Evolutionary conservation across 768 basidiomycete genomes (phyloP).

Genomic region (Mycena epipterygia): DNA sequence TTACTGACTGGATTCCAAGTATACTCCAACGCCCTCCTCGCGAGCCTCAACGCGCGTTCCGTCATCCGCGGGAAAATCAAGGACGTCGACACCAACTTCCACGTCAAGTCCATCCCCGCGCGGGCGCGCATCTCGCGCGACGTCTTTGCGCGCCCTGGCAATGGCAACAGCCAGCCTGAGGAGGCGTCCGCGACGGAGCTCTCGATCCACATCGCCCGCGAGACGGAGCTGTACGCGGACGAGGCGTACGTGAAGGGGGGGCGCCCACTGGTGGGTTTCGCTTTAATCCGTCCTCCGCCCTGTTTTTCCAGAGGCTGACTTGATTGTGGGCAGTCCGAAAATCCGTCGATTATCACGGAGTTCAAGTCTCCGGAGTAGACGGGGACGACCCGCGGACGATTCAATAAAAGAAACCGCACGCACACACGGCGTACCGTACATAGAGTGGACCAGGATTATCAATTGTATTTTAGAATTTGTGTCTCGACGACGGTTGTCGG

Average conservation of each 20-base stretch:
- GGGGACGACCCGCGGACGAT: too few relatives aligned
- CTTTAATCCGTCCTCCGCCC: background rate
- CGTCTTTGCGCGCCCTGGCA: background rate
- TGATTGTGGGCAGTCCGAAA: too few relatives aligned
- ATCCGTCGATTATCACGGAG: too few relatives aligned
- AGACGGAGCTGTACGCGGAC: background rate
- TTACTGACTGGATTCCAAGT: slow-evolving; percentile 25
- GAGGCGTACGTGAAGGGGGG: background rate
- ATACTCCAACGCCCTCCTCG: slow-evolving; percentile 46
- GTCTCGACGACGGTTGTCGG: too few relatives aligned
- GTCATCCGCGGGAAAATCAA: slow-evolving; percentile 30
- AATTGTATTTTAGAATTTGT: too few relatives aligned
- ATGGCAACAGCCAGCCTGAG: too few relatives aligned
- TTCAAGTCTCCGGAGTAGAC: too few relatives aligned
- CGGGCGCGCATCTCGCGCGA: background rate
- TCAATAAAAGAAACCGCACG: too few relatives aligned
- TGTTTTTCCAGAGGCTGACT: too few relatives aligned
- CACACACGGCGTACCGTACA: too few relatives aligned
- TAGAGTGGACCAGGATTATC: too few relatives aligned
- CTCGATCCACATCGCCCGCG: background rate
- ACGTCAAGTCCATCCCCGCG: background rate
- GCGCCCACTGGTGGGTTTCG: background rate
- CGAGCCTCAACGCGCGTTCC: slow-evolving; percentile 28
- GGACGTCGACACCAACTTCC: slow-evolving; percentile 31
- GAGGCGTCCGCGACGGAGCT: background rate